phyloP scores from a whole-genome alignment of 176 grass and related monocot genomes.

The Ensete ventricosum region DNA sequence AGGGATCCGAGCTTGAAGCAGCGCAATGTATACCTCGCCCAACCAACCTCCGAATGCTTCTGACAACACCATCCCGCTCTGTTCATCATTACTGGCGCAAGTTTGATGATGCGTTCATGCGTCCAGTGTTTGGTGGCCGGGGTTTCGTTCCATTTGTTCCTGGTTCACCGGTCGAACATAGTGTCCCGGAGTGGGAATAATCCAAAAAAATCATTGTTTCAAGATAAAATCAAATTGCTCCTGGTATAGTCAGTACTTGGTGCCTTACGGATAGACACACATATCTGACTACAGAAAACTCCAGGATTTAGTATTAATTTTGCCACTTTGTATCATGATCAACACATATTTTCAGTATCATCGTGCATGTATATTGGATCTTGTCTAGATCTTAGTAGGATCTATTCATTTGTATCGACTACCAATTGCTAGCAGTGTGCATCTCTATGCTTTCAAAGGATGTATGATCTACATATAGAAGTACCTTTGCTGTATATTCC shows the following conservation, averaged over 20 bases:
- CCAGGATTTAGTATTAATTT: not conserved
- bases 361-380: not conserved
- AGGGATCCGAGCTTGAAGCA: constrained; percentile 27
- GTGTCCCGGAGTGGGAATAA: constrained; percentile 22
- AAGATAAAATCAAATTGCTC: not conserved
- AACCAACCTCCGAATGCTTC: constrained; percentile 55
- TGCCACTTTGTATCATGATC: not conserved
- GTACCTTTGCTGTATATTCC: no score
- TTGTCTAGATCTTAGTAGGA: not conserved
- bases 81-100: constrained; percentile 89
- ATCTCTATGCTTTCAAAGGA: not conserved
- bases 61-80: constrained; percentile 40
- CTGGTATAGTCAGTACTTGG: no score
- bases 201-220: not conserved
- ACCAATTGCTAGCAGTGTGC: not conserved
- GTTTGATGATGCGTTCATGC: constrained; percentile 76
- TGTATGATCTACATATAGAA: no score
- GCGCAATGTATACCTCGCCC: constrained; percentile 33
- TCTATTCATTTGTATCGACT: not conserved
- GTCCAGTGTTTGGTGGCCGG: constrained; percentile 68
- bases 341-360: not conserved
- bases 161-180: constrained; percentile 52
- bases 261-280: not conserved
- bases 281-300: not conserved
- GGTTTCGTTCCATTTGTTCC: constrained; percentile 67